phyloP scores from a whole-genome alignment of 2,329 filamentous ascomycete species.

The Blastomyces gilchristii region DNA sequence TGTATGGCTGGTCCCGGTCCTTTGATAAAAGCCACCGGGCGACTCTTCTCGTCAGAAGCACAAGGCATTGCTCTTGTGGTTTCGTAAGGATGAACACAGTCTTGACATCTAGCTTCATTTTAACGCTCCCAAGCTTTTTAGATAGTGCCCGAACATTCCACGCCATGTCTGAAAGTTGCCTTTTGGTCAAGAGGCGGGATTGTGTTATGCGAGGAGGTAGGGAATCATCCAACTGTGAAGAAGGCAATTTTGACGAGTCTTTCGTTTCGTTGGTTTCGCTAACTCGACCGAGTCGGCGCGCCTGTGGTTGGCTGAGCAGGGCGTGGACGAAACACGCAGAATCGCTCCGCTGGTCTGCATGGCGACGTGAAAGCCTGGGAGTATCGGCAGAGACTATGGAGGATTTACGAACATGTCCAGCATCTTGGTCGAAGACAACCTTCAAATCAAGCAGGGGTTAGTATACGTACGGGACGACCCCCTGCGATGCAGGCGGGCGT shows the following conservation, averaged over 20 bases:
- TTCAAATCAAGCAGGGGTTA: conserved; percentile 21
- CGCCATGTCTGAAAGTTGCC: conserved; percentile 91
- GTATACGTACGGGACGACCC: not conserved
- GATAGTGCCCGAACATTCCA: conserved; percentile 88
- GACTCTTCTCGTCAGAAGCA: conserved; percentile 66
- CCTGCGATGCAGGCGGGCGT: not conserved
- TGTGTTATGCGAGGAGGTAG: conserved; percentile 39
- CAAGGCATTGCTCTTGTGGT: conserved; percentile 71
- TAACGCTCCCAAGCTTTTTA: conserved; percentile 72
- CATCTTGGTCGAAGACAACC: conserved; percentile 36
- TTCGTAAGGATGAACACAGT: conserved; percentile 86
- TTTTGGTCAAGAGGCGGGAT: conserved; percentile 80
- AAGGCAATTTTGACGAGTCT: conserved; percentile 17
- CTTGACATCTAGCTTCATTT: conserved; percentile 68
- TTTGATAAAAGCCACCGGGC: conserved; percentile 69
- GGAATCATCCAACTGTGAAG: conserved; percentile 13
- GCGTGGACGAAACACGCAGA: conserved; percentile 55
- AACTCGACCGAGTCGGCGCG: conserved; percentile 6
- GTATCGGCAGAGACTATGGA: conserved; percentile 43
- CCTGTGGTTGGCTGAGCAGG: conserved; percentile 37
- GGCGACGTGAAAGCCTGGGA: conserved; percentile 28
- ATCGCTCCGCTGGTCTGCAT: conserved; percentile 22
- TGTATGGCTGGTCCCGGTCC: conserved; percentile 58
- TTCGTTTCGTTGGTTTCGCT: conserved; percentile 18
- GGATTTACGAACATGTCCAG: conserved; percentile 48